These are phyloP conservation scores for Aspergillus conjunctus DNA, from an alignment of 495 filamentous ascomycete genomes.

Conservation along the genomic window DNA sequence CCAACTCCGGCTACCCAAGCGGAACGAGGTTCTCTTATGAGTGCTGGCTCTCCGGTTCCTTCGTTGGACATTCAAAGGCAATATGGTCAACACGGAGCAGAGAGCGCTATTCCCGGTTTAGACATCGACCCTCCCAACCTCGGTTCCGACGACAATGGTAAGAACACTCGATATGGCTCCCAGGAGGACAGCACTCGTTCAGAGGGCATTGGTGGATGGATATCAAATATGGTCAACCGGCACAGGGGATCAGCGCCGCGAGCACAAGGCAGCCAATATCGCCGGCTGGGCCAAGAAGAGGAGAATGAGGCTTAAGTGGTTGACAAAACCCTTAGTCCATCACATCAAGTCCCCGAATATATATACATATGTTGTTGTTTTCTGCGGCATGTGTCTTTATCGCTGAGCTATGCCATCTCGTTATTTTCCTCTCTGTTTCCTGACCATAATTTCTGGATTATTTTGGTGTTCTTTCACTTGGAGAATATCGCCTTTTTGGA, in stretches of 20 bases:
- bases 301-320: constrained; percentile 29
- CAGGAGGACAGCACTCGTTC: constrained; percentile 36
- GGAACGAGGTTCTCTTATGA: constrained; percentile 75
- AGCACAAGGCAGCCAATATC: constrained; percentile 58
- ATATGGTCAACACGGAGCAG: constrained; percentile 51
- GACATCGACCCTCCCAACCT: constrained; percentile 70
- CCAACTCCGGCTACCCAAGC: constrained; percentile 68
- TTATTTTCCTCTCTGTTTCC: constrained; percentile 8
- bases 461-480: constrained; percentile 14
- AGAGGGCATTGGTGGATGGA: constrained; percentile 71
- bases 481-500: constrained; percentile 5
- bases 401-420: not conserved
- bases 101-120: constrained; percentile 68
- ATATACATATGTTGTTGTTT: constrained; percentile 5
- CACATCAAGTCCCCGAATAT: not conserved
- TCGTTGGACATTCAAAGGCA: constrained; percentile 71
- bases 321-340: not conserved
- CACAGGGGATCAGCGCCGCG: constrained; percentile 50
- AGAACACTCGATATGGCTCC: constrained; percentile 39
- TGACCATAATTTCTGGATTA: constrained; percentile 7
- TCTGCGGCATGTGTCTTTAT: constrained; percentile 16
- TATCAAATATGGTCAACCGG: constrained; percentile 62
- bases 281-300: constrained; percentile 66
- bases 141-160: constrained; percentile 46
- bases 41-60: constrained; percentile 71